Evolutionary conservation across 192 early-diverging fungal genomes (phyloP), one percentile per base, ranked within the genome.

Genomic region (Umbelopsis vinacea): DNA sequence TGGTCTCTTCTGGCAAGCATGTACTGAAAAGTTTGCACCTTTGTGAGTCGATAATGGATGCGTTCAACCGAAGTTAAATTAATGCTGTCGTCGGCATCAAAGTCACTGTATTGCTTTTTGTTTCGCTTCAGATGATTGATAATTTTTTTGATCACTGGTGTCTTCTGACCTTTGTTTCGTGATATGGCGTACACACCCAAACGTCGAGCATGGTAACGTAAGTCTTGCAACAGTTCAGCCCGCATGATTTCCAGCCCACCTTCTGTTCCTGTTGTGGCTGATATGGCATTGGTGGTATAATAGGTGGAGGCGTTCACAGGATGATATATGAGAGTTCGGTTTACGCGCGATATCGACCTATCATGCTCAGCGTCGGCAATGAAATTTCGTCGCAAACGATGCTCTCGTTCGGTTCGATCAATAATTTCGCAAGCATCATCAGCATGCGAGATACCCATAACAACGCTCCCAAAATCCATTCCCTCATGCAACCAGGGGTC

Each of bases 331-430:
- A 79, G 22, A 2, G 77, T 79, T 50, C 52, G 66, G 17, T 69
- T 70, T 15, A 68, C 73, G 10, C 21, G 50, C 4, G 54, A 45
- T 12, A 60, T 66, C n/a, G 53, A 38, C 23, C 72, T 33, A 45
- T 79, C 77, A 29, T 79, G 69, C 10, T 79, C 69, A 35, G 74
- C 46, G 52, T 79, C 75, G n/a, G 66, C 38, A n/a, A 76, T 47
- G n/a, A 67, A 71, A 37, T 76, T 71, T 46, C 70, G 21, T 35
- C 68, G 60, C 21, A 45, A 26, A 19, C 53, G 63, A 24, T 76
- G 70, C 17, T 50, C 40, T 46, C 70, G 55, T 66, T 67, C 38
- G 4, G 46, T 70, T 14, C 35, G 40, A 14, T 60, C 69, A 11
- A 23, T 12, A 0, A 48, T 35, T 73, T 73, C 71, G 22, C 66